A percentile compares a stretch with the other conserved stretches of the same genome.
Evolutionary conservation across 768 basidiomycete genomes (phyloP).

Genomic region (Wakefieldia striispora): DNA sequence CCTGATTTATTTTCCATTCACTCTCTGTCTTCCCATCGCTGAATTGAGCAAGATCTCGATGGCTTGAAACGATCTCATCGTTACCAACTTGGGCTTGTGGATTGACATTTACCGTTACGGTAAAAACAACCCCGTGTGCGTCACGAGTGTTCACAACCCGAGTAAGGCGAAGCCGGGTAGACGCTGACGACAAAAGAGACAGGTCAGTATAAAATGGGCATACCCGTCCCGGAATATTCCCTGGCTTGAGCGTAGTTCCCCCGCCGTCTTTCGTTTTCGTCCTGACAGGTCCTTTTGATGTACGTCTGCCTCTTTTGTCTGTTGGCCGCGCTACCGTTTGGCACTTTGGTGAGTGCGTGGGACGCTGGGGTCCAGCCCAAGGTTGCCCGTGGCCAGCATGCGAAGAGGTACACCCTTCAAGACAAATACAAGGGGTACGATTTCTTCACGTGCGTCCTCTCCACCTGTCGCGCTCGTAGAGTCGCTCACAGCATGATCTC

Average conservation of each 20-base stretch:
- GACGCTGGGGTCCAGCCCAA: neutral
- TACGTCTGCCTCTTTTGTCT: slow-evolving; percentile 21
- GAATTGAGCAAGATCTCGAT: too few relatives aligned
- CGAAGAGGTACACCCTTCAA: slow-evolving; percentile 30
- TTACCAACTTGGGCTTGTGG: too few relatives aligned
- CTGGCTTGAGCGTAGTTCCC: neutral
- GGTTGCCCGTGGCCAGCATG: neutral
- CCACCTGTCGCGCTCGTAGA: neutral
- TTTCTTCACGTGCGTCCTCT: slow-evolving; percentile 52
- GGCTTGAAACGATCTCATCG: too few relatives aligned
- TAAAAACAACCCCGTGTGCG: too few relatives aligned
- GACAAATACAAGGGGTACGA: slow-evolving; percentile 41
- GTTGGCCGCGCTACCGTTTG: slow-evolving; percentile 28
- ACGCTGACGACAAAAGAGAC: too few relatives aligned
- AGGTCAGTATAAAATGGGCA: neutral
- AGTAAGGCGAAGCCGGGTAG: too few relatives aligned
- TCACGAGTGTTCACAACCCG: too few relatives aligned
- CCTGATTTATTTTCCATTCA: too few relatives aligned
- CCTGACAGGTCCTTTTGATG: slow-evolving; percentile 15
- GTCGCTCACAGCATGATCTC: neutral
- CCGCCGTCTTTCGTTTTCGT: neutral
- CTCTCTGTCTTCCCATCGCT: too few relatives aligned
- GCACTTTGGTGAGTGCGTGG: slow-evolving; percentile 30
- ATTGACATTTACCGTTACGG: too few relatives aligned
- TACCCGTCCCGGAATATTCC: neutral